Base-by-base conservation (phyloP, 371 early-diverging fungal species). In the Mucor ambiguus region DNA sequence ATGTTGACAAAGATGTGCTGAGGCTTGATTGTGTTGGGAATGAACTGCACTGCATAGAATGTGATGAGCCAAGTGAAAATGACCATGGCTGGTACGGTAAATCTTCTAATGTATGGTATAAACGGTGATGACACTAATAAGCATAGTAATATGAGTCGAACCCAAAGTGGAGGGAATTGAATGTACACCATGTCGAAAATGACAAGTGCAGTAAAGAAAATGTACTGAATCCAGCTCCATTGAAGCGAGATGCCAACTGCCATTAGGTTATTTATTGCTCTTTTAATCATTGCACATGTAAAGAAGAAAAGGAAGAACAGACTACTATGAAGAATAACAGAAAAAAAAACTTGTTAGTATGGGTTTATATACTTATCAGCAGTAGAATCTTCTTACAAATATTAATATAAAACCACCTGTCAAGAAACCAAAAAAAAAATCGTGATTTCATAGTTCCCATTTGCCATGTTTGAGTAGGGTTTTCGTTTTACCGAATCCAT, bases 1-100 rank as follows among this genome's bases (percentile, higher is more conserved):
- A 89, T 70, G 30, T 85, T 85, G 54, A 90, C 90, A 63, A 88
- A 85, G 61, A 90, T 91, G 58, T 85, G 85, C 7, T 85, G 85
- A 10, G 83, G 78, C 56, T 88, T 83, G 69, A 77, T 79, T 10
- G 75, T 70, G 26, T 76, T 71, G 2, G 89, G 89, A 63, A 91
- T 87, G 63, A 83, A 90, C 64, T 89, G 86, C 54, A 85, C 86
- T 60, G 85, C 81, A 60, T 85, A 83, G 64, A 89, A 91, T 22
- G 87, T 80, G 41, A 88, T 69, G 20, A 89, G 74, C 89, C 90
- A 91, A 22, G 87, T 75, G 38, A 85, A 82, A n/a, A 89, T 84
- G 29, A 88, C 85, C 49, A 86, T 62, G 37, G 85, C 83, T 3
- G 87, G 87, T 11, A 84, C 52, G 32, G 80, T 78, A 52, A 89